Evolutionary conservation across 2,329 filamentous ascomycete species (phyloP).

Genomic region (Tolypocladium ophioglossoides): DNA sequence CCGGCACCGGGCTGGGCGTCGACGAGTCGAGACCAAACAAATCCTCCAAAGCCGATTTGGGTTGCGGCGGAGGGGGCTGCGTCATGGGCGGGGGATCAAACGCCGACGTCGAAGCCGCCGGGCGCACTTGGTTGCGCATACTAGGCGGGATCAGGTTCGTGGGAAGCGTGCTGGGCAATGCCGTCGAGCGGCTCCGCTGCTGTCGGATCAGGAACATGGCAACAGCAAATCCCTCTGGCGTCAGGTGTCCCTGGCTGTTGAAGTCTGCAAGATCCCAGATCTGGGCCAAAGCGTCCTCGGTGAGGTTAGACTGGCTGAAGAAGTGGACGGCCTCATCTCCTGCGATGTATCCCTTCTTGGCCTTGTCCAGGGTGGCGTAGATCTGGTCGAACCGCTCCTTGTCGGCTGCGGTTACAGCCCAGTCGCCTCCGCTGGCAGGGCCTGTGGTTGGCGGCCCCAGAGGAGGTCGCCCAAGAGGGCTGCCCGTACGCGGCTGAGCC

Average conservation of each 20-base stretch:
- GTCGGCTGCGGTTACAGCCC: slow-evolving; percentile 73
- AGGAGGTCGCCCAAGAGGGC: slow-evolving; percentile 42
- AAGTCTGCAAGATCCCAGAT: slow-evolving; percentile 98
- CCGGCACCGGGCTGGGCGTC: slow-evolving; percentile 30
- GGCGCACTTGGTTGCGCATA: slow-evolving; percentile 55
- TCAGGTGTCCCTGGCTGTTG: slow-evolving; percentile 77
- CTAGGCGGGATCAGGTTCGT: slow-evolving; percentile 76
- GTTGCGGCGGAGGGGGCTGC: slow-evolving; percentile 28
- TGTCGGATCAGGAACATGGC: slow-evolving; percentile 96
- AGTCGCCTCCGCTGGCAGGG: slow-evolving; percentile 39
- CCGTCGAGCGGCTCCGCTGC: slow-evolving; percentile 56
- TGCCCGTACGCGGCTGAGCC: slow-evolving; percentile 51
- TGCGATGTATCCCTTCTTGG: slow-evolving; percentile 71
- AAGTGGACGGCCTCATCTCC: slow-evolving; percentile 93
- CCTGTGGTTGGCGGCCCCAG: slow-evolving; percentile 32
- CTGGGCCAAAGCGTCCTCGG: slow-evolving; percentile 80
- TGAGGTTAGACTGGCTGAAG: slow-evolving; percentile 82
- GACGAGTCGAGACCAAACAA: slow-evolving; percentile 81
- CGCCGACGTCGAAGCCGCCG: slow-evolving; percentile 39
- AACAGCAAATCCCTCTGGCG: slow-evolving; percentile 85
- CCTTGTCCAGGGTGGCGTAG: slow-evolving; percentile 74
- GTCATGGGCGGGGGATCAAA: slow-evolving; percentile 36
- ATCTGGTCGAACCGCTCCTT: slow-evolving; percentile 82
- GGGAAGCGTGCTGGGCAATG: slow-evolving; percentile 68
- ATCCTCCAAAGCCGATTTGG: slow-evolving; percentile 83